Evolutionary conservation across 108 stramenopile genomes (phyloP), one percentile per base, ranked within the genome.

Genomic region (Skeletonema costatum): DNA sequence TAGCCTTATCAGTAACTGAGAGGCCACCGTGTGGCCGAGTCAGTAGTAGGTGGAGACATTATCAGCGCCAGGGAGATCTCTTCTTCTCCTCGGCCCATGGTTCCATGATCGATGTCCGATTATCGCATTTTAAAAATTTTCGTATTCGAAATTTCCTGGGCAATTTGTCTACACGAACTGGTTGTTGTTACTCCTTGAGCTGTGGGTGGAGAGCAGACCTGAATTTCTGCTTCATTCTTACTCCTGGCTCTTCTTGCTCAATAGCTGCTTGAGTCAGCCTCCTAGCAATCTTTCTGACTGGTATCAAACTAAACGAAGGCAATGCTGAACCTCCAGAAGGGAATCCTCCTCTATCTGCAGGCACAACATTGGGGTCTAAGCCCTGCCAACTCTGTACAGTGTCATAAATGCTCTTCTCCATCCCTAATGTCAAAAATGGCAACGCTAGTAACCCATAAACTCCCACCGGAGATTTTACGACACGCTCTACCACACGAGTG

Each of bases 391-490:
- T 67, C 69, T 96, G 94, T 4, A 89, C 92, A 0, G 90, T 91
- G 64, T 96, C 95, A 67, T 96, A 96, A 56, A 96, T 90, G 17
- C 80, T 81, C 68, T 96, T 96, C 73, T 96, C 95, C 91, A 93
- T 92, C 0, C 75, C 91, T 61, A 96, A 61, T 32, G 95, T 91
- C 1, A 83, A 56, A 68, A 96, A 92, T 9, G 95, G 95, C 68
- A 96, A 61, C 2, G 85, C 91, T 31, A 96, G 77, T 48, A 96
- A 68, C 36, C 92, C 95, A 70, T 92, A 92, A 0, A 93, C 91
- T 5, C 95, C 95, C 16, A 91, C 90, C 0, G 95, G 92, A 31
- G 84, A 87, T 53, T 71, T 69, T 10, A 90, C 92, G 2, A 96
- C 87, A 21, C 53, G 53, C 25, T 91, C 90, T 14, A 96, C 87